Percentiles rank a stretch among this genome's conserved stretches.
These are phyloP conservation scores for Vanderwaltozyma tropicalis DNA, from an alignment of 805 yeast genomes.

Conservation along the genomic window DNA sequence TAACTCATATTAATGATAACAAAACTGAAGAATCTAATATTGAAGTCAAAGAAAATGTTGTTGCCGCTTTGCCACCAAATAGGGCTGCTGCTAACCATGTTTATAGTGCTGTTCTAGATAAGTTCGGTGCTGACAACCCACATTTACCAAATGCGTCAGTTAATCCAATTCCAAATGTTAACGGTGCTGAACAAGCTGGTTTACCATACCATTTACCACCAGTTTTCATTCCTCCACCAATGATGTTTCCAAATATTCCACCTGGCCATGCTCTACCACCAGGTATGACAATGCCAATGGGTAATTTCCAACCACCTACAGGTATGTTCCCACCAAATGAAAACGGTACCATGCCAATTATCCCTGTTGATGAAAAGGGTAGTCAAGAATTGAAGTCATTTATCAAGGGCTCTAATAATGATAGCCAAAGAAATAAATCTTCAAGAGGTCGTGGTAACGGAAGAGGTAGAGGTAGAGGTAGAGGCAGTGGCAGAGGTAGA, in stretches of 20 bases:
- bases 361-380: constrained; percentile 7
- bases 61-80: constrained; percentile 12
- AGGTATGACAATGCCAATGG: constrained; percentile 14
- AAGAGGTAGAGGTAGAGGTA: too few relatives aligned
- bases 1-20: constrained; percentile 5
- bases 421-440: background rate
- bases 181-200: constrained; percentile 13
- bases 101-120: constrained; percentile 27
- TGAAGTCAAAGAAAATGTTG: constrained; percentile 10
- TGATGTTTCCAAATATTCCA: constrained; percentile 7
- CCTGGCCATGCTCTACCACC: constrained; percentile 7
- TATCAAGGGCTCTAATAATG: background rate
- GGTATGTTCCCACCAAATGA: constrained; percentile 7
- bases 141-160: constrained; percentile 1
- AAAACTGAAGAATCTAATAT: constrained; percentile 2
- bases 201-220: constrained; percentile 22
- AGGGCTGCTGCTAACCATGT: constrained; percentile 23
- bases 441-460: background rate
- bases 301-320: constrained; percentile 7
- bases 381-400: constrained; percentile 5
- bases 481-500: too few relatives aligned
- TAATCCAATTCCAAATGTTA: constrained; percentile 3
- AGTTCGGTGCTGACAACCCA: constrained; percentile 12
- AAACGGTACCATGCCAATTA: background rate
- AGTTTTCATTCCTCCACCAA: constrained; percentile 10